phyloP scores from a whole-genome alignment of 2,329 filamentous ascomycete genomes.

The Verticillium klebahnii region DNA sequence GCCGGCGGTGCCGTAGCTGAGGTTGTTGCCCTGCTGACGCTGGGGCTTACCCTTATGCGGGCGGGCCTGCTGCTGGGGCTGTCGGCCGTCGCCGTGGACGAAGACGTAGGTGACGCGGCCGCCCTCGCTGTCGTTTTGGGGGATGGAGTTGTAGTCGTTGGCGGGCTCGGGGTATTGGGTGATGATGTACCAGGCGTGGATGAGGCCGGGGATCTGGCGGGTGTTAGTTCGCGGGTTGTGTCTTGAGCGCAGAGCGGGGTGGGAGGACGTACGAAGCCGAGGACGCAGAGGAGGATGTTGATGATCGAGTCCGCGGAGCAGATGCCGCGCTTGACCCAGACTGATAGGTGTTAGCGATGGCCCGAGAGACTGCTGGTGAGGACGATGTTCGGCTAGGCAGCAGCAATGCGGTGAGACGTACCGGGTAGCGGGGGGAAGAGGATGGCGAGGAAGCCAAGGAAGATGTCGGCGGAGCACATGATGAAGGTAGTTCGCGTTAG shows the following conservation, averaged over 20 bases:
- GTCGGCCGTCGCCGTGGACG: conserved; percentile 46
- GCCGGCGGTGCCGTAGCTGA: conserved; percentile 16
- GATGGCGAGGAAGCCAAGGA: conserved; percentile 59
- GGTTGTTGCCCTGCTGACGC: conserved; percentile 21
- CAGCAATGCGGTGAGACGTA: conserved; percentile 31
- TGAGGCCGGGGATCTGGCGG: conserved; percentile 68
- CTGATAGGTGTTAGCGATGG: conserved; percentile 41
- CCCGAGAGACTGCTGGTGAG: neutral
- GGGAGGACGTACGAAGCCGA: conserved; percentile 54
- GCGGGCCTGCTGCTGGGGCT: conserved; percentile 22
- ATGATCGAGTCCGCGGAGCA: conserved; percentile 91
- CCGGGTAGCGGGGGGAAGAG: conserved; percentile 62
- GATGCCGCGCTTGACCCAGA: conserved; percentile 95
- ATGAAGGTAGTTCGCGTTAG: conserved; percentile 9
- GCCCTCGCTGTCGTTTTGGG: conserved; percentile 47
- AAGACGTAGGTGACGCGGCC: conserved; percentile 74
- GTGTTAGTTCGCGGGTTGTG: conserved; percentile 16
- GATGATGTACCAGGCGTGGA: conserved; percentile 99
- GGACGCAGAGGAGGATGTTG: conserved; percentile 83
- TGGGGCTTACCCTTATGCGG: conserved; percentile 25
- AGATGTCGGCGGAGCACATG: conserved; percentile 59
- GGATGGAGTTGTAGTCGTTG: conserved; percentile 63
- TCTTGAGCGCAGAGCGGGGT: neutral
- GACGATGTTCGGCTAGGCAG: neutral
- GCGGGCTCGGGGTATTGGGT: conserved; percentile 75